phyloP scores from a whole-genome alignment of 2,329 filamentous ascomycete species.

The Escovopsis sp. region DNA sequence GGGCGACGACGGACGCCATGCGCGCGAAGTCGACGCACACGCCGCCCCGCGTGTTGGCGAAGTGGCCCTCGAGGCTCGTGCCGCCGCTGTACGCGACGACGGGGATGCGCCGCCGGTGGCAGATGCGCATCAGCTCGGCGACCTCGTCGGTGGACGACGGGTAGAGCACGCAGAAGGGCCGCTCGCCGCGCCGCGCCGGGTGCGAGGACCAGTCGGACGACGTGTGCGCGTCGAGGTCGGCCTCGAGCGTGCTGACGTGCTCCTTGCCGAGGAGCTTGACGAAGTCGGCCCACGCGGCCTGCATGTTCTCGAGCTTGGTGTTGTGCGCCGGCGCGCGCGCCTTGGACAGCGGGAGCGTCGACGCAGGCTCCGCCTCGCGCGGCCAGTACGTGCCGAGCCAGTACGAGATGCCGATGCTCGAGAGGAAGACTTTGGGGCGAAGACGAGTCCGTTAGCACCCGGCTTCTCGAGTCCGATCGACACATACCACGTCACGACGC shows the following conservation, averaged over 20 bases:
- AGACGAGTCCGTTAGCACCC: too few species aligned
- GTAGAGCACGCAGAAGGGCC: constrained; percentile 58
- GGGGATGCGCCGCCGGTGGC: constrained; percentile 65
- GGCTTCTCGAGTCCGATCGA: too few species aligned
- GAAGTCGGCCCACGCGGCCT: constrained; percentile 58
- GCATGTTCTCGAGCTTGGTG: constrained; percentile 45
- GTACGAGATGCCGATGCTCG: constrained; percentile 38
- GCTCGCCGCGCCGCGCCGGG: constrained; percentile 30
- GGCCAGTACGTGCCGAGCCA: constrained; percentile 43
- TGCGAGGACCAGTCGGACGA: constrained; percentile 51
- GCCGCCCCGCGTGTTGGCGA: constrained; percentile 66
- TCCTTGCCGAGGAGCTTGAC: constrained; percentile 47
- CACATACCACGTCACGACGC: too few species aligned
- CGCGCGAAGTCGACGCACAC: constrained; percentile 74
- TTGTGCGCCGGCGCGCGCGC: constrained; percentile 40
- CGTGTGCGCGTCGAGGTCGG: constrained; percentile 41
- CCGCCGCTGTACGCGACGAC: constrained; percentile 80
- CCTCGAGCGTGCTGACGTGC: constrained; percentile 45
- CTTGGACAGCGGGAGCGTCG: constrained; percentile 43
- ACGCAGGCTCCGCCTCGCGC: constrained; percentile 34
- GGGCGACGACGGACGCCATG: constrained; percentile 66
- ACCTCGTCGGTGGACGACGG: constrained; percentile 70
- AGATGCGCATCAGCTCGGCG: constrained; percentile 76
- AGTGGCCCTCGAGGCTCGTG: constrained; percentile 82
- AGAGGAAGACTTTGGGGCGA: constrained; percentile 37